phyloP scores from a whole-genome alignment of 306 rosid species.

The Vachellia collinsii region DNA sequence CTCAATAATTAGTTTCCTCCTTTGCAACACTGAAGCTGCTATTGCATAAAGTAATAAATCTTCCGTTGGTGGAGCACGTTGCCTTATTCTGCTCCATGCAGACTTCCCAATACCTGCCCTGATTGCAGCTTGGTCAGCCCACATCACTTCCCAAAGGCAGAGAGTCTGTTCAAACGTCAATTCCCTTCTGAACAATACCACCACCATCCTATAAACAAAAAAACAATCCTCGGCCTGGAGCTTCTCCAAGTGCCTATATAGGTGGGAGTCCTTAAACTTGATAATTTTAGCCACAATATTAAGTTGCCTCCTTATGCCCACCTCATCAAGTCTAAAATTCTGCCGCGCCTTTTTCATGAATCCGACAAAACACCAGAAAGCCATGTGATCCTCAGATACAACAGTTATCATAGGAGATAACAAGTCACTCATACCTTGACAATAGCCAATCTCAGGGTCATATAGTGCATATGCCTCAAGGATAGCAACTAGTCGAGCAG shows the following conservation, averaged over 20 bases:
- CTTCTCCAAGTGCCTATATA: conserved; percentile 91
- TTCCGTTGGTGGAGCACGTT: conserved; percentile 95
- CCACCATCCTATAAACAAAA: conserved; percentile 98
- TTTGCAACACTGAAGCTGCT: conserved; percentile 94
- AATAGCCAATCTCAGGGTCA: conserved; percentile 98
- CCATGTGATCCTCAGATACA: conserved; percentile 86
- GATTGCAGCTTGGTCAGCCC: conserved; percentile 99
- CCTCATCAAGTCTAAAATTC: conserved; percentile 97
- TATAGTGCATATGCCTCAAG: conserved; percentile 97
- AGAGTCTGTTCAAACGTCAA: conserved; percentile 90
- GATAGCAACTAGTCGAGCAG: conserved; percentile 91
- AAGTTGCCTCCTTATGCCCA: conserved; percentile 95
- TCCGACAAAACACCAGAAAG: conserved; percentile 99
- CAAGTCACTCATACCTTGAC: conserved; percentile 99
- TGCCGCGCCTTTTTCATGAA: conserved; percentile 99
- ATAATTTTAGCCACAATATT: conserved; percentile 85
- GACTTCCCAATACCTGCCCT: conserved; percentile 93
- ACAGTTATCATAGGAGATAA: conserved; percentile 89
- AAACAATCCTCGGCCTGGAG: conserved; percentile 98
- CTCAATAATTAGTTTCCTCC: conserved; percentile 87
- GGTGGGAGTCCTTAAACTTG: conserved; percentile 81
- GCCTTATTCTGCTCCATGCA: conserved; percentile 95
- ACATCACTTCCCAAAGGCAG: conserved; percentile 99
- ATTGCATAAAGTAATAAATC: conserved; percentile 89
- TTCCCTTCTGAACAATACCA: conserved; percentile 95